Base-by-base conservation (phyloP, 1,284 basidiomycete species). In the Microbotryum saponariae region DNA sequence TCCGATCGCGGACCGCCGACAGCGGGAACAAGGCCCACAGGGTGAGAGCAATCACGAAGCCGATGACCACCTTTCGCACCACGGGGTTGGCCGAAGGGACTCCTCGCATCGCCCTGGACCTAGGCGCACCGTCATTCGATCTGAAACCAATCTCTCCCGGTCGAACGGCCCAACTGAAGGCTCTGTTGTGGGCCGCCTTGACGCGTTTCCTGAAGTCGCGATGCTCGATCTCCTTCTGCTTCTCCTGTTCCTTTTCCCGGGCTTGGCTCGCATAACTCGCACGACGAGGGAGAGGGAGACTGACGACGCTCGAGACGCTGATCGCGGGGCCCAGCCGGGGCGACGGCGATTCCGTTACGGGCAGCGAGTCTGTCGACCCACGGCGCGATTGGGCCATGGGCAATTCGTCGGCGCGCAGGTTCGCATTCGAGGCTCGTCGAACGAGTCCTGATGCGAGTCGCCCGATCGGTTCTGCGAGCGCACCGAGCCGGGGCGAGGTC, bases 191-290 rank as follows among this genome's bases (percentile, higher is more conserved):
- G 16, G 29, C 21, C 50, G 53, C 56, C 20, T 58, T 54, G 25
- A 53, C 56, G 14, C 60, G 60, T 47, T 56, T 57, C 54, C 52
- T 55, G 46, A 45, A n/a, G 27, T 62, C 61, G 8, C 52, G 51
- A 48, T 65, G 60, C 47, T 62, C 54, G 20, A 21, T 6, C 23
- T 63, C 65, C 51, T 53, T 37, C 21, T 60, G 51, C 57, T 66
- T 63, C 37, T 66, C 62, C 53, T 60, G 54, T 27, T 64, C 67
- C 60, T 69, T 66, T 21, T 62, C 67, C 9, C 61, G 58, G 16
- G 65, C 62, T 6, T 62, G 60, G 25, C 48, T 48, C 4, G 65
- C 63, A 29, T 57, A 62, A 31, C 62, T 61, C 7, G 58, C 37
- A 2, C 65, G 52, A 5, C 67, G 50, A 7, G 54, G 49, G 18